Conservation (phyloP, 129 eudicot species). For the Rutidosis leptorrhynchoides region DNA sequence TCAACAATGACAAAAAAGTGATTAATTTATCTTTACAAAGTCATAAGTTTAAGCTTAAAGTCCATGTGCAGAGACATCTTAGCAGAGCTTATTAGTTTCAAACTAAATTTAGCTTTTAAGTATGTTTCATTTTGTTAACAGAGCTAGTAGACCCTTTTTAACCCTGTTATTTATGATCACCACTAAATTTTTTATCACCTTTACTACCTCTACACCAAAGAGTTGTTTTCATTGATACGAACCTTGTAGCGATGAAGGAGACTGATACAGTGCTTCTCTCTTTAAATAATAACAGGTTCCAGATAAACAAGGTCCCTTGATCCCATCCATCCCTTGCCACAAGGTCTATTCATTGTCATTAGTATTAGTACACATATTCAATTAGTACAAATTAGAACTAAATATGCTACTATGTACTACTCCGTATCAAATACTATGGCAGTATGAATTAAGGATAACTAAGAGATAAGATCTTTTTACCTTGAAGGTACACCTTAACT, state of each 20-base stretch:
- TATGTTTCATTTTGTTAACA: too few species aligned
- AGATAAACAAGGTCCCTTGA: conserved; percentile 41
- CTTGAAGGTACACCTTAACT: conserved; percentile 24
- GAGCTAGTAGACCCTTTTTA: too few species aligned
- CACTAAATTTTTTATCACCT: too few species aligned
- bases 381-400: not conserved
- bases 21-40: not conserved
- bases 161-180: too few species aligned
- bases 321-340: conserved; percentile 48
- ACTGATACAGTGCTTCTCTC: conserved; percentile 40
- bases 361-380: not conserved
- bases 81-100: too few species aligned
- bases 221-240: not conserved
- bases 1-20: not conserved
- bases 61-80: not conserved
- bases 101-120: too few species aligned
- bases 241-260: conserved; percentile 19
- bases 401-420: not conserved
- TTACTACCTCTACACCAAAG: too few species aligned
- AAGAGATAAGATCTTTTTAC: conserved; percentile 9
- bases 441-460: too few species aligned
- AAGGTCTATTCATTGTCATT: conserved; percentile 26
- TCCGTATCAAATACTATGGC: too few species aligned
- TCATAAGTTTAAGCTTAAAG: not conserved
- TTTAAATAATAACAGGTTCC: conserved; percentile 50